Evolutionary conservation across 805 yeast species (phyloP), one percentile per base, ranked within the genome.

Genomic region (Ogataea corticis): DNA sequence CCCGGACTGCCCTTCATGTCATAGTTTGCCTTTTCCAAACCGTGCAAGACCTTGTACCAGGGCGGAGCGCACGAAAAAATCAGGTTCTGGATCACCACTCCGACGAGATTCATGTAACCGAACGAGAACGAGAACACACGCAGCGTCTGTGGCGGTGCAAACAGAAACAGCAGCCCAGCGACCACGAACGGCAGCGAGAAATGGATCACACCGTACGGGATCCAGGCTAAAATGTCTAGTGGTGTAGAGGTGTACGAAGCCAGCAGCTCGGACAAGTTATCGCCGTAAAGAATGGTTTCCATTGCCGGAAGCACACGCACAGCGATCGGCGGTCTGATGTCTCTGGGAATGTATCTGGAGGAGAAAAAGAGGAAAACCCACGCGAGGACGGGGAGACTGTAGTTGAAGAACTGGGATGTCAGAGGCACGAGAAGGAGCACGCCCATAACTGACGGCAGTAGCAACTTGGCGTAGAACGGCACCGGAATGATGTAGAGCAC

Each of bases 11-110:
- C 99, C 38, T 75, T 73, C 96, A 92, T 90, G 43, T 83, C 72
- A 66, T 92, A 92, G 67, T 89, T 81, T 2, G 98, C 98, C 25
- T 96, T 94, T 44, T 80, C 84, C 48, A 91, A 75, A 1, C 96
- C 97, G 62, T 92, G 84, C 39, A 83, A 65, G 48, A 80, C 80
- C 58, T 87, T 86, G 64, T 92, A 92, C 99, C 99, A 92, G 15
- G 99, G 99, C 12, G 99, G 96, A 43, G 98, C 97, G 40, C 94
- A 87, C 5, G 99, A 96, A 63, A 88, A 89, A 4, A 83, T 51
- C 21, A 62, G 45, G 54, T 89, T 76, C 69, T 94, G 98, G 45
- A 80, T 78, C 29, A 85, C 59, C 27, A 92, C 97, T 35, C 97
- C 98, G 41, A 81, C 64, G 52, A 91, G 66, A 67, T 92, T 94